Percentiles rank a stretch among this genome's conserved stretches.
Conservation (phyloP, 768 basidiomycete genomes). For the Phaffia tasmanica region DNA sequence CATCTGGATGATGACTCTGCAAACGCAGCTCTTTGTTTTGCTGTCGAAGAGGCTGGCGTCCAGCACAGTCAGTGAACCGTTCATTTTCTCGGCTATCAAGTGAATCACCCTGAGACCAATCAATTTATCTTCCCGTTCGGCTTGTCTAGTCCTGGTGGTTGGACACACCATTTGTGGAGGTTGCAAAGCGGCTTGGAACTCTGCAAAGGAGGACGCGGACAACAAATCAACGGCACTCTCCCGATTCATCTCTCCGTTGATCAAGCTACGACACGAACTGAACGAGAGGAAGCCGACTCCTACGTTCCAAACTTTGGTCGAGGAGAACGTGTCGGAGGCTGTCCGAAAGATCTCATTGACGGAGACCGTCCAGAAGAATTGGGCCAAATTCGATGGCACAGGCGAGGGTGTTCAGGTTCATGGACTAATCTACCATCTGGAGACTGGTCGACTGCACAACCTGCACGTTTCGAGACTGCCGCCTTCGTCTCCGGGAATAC, state of each 20-base stretch:
- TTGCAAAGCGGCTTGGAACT: slow-evolving; percentile 24
- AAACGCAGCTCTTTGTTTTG: slow-evolving; percentile 19
- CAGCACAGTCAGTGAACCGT: slow-evolving; percentile 21
- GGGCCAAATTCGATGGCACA: slow-evolving; percentile 20
- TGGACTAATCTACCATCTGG: slow-evolving; percentile 24
- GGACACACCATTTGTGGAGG: slow-evolving; percentile 27
- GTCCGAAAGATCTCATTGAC: slow-evolving; percentile 18
- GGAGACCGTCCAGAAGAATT: slow-evolving; percentile 19
- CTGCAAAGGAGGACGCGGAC: slow-evolving; percentile 5
- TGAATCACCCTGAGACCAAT: not conserved
- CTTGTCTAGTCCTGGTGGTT: slow-evolving; percentile 22
- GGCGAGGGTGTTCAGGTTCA: slow-evolving; percentile 25
- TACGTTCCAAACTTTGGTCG: slow-evolving; percentile 20
- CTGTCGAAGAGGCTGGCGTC: slow-evolving; percentile 19
- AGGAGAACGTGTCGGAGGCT: slow-evolving; percentile 21
- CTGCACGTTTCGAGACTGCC: slow-evolving; percentile 13
- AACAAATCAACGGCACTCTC: slow-evolving; percentile 17
- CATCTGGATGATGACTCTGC: slow-evolving; percentile 25
- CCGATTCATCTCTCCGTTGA: slow-evolving; percentile 25
- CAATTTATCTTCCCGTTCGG: not conserved
- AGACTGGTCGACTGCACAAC: slow-evolving; percentile 22
- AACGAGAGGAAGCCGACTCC: not conserved
- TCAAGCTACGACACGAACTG: slow-evolving; percentile 24
- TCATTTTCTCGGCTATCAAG: not conserved
- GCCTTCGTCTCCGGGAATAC: slow-evolving; percentile 4